phyloP scores from a whole-genome alignment of 2,329 filamentous ascomycete species.

The Beauveria australis region DNA sequence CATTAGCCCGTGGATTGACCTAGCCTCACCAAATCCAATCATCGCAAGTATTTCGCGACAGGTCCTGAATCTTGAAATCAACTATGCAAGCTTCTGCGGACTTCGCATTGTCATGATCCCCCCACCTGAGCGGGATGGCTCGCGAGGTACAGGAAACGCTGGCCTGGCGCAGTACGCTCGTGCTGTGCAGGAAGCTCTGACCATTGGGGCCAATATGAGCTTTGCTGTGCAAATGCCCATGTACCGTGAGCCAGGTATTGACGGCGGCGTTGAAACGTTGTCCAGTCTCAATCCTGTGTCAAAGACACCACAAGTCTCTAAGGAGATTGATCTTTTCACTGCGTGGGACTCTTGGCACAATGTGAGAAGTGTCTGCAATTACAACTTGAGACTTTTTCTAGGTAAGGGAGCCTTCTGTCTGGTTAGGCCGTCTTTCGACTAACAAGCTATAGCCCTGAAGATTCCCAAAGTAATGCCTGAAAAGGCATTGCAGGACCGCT shows the following conservation, averaged over 20 bases:
- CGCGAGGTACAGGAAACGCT: constrained; percentile 39
- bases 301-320: constrained; percentile 18
- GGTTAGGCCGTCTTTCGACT: not conserved
- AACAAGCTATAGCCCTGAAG: constrained; percentile 37
- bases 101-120: constrained; percentile 74
- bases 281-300: constrained; percentile 33
- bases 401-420: constrained; percentile 49
- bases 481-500: constrained; percentile 53
- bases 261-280: constrained; percentile 44
- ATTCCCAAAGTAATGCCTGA: constrained; percentile 52
- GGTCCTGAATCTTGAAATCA: constrained; percentile 81
- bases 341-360: constrained; percentile 93
- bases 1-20: constrained; percentile 87
- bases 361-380: constrained; percentile 77
- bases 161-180: constrained; percentile 71
- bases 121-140: constrained; percentile 61
- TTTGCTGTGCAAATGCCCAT: constrained; percentile 78
- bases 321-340: constrained; percentile 55
- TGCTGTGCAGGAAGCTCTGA: constrained; percentile 71
- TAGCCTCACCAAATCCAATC: constrained; percentile 73
- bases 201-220: constrained; percentile 66
- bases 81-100: constrained; percentile 93
- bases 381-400: constrained; percentile 70
- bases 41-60: constrained; percentile 83
- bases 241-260: constrained; percentile 61